Evolutionary conservation across 352 stramenopile genomes (phyloP), one percentile per base, ranked within the genome.

Genomic region (Globisporangium nodosum): DNA sequence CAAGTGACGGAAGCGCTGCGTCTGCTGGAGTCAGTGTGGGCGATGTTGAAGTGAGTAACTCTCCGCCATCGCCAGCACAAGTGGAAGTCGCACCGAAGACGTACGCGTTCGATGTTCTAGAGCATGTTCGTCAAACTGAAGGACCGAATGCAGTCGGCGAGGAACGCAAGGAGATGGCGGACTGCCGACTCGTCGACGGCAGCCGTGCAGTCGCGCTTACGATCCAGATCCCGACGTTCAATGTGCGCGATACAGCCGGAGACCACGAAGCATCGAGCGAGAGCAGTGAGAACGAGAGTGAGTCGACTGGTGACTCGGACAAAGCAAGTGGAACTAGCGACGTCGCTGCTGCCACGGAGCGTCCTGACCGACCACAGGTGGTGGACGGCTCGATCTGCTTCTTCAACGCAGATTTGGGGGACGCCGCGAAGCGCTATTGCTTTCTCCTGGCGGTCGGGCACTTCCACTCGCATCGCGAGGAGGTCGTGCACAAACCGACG

Each of bases 331-430:
- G 13, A 20, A 48, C 30, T 27, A 15, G 49, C 5, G 24, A 52
- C 31, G 9, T 24, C 33, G 35, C 46, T 45, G 33, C 21, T 47
- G 35, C 39, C 24, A 11, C 20, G 0, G 27, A 52, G 5, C 16
- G 18, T 18, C 16, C 42, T 0, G 49, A 70, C 64, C 48, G 65
- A n/a, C 69, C 78, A 7, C 81, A 88, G 31, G 68, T 87, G 33
- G 57, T 69, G 9, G 82, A 92, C 42, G 82, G 82, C 18, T 56
- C 76, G 52, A 60, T 90, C 33, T 92, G 82, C 59, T 87, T 92
- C 35, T 89, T 71, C 56, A 83, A 92, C 59, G 64, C 65, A 3
- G 72, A 87, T 24, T 66, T 80, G 37, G 58, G 43, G 16, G 56
- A 60, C n/a, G 66, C 79, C 18, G 73, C 79, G n/a, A 84, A 70